Evolutionary conservation across 495 filamentous ascomycete species (phyloP), one percentile per base, ranked within the genome.

Genomic region (Achaetomiella virescens): DNA sequence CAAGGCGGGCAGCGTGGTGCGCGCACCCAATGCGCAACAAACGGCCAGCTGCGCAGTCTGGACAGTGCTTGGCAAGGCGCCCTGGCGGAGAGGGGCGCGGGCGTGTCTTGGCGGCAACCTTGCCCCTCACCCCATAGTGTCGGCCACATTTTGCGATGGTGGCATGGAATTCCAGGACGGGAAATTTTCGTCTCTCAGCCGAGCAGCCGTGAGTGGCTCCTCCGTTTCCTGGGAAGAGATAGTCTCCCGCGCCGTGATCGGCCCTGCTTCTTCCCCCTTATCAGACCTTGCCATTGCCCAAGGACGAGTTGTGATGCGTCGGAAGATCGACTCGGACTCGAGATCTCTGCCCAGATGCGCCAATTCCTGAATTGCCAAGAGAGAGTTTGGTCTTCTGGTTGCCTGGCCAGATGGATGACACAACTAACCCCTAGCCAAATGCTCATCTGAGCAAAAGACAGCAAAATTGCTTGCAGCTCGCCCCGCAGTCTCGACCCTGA

Each of bases 1-100:
- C 6, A n/a, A 7, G 3, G 9, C 5, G 2, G 15, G 35, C 33
- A 24, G 48, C 27, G 5, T 56, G 54, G 54, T 57, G 25, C 47
- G 52, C 57, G 52, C 57, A 58, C 36, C 40, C 24, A 55, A 57
- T 57, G 52, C 57, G 60, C 57, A n/a, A n/a, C n/a, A n/a, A n/a
- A n/a, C n/a, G n/a, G n/a, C n/a, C n/a, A 52, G 37, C 22, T 62
- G 60, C 60, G 60, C 48, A 61, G 2, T 37, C 17, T 57, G 49
- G 37, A 42, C 49, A 31, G 25, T 0, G 12, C 35, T 33, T 43
- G 37, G 20, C 24, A 22, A 22, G 2, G 25, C 29, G 22, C 36
- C 21, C 40, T 40, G 35, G 31, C 43, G 18, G 43, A 31, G 21
- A 2, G 17, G 20, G n/a, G 4, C 14, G 22, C 24, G 50, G n/a